These are phyloP conservation scores for Plenodomus biglobosus DNA, from an alignment of 2,329 filamentous ascomycete genomes.

Conservation along the genomic window DNA sequence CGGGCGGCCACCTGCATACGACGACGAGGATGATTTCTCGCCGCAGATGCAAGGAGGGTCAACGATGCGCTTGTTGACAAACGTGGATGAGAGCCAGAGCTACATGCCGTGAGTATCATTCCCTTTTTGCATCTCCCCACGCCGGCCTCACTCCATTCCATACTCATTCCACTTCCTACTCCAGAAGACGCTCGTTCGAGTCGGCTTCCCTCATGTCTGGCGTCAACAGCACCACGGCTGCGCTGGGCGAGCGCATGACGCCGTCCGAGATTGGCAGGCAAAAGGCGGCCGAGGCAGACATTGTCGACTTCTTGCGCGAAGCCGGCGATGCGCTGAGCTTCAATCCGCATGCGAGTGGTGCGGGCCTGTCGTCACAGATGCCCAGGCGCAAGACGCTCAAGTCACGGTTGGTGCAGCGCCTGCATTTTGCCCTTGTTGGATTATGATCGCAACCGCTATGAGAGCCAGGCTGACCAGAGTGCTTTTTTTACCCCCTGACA, in stretches of 20 bases:
- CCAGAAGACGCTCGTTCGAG: slow-evolving; percentile 33
- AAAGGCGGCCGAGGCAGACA: slow-evolving; percentile 41
- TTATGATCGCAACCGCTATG: slow-evolving; percentile 12
- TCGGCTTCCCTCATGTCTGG: slow-evolving; percentile 38
- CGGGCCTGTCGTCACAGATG: slow-evolving; percentile 19
- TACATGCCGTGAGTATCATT: slow-evolving; percentile 49
- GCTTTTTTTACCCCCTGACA: slow-evolving; percentile 39
- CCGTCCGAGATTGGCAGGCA: slow-evolving; percentile 35
- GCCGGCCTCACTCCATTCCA: slow-evolving; percentile 16
- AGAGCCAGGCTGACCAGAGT: slow-evolving; percentile 42
- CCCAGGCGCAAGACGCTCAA: slow-evolving; percentile 28
- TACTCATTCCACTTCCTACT: slow-evolving; percentile 24
- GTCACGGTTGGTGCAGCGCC: slow-evolving; percentile 25
- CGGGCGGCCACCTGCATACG: slow-evolving; percentile 50
- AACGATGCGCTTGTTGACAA: slow-evolving; percentile 55
- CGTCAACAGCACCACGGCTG: slow-evolving; percentile 36
- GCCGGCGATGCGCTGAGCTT: slow-evolving; percentile 38
- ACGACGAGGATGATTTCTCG: slow-evolving; percentile 44
- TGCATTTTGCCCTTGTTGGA: slow-evolving; percentile 21
- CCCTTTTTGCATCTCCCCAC: slow-evolving; percentile 25
- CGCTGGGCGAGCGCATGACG: slow-evolving; percentile 32
- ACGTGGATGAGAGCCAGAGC: slow-evolving; percentile 46
- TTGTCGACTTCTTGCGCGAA: slow-evolving; percentile 50
- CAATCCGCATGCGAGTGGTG: slow-evolving; percentile 5
- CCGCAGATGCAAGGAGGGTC: slow-evolving; percentile 41